Conservation (phyloP, 352 stramenopile genomes). For the Phytophthora nicotianae region DNA sequence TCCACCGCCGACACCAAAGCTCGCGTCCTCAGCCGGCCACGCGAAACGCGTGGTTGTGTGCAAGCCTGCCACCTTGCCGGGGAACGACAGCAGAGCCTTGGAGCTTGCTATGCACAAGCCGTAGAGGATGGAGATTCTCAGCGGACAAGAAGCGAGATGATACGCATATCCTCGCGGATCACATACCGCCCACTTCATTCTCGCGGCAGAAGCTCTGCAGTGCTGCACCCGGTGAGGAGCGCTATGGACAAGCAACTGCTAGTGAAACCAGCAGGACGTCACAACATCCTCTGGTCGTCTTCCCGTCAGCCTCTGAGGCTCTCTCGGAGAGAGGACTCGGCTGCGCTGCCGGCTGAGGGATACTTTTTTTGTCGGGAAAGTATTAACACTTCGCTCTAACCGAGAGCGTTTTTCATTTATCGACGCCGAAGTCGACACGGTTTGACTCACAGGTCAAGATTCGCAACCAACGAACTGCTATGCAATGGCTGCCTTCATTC, state of each 20-base stretch:
- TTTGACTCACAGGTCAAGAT: too few species aligned
- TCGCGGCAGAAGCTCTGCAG: slow-evolving; percentile 14
- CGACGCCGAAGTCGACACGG: too few species aligned
- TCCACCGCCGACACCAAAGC: slow-evolving; percentile 9
- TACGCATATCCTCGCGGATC: slow-evolving; percentile 20
- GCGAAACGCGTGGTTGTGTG: slow-evolving; percentile 10
- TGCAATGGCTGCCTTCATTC: too few species aligned
- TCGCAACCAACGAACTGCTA: too few species aligned
- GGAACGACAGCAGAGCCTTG: slow-evolving; percentile 2
- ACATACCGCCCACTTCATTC: slow-evolving; percentile 22
- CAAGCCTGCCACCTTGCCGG: background rate
- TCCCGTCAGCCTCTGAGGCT: background rate
- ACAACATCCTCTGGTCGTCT: slow-evolving; percentile 6
- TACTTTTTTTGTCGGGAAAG: slow-evolving; percentile 17
- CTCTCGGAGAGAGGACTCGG: background rate
- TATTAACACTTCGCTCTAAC: background rate
- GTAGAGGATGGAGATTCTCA: slow-evolving; percentile 4
- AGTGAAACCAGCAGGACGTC: slow-evolving; percentile 3
- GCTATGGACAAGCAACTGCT: slow-evolving; percentile 3
- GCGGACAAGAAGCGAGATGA: slow-evolving; percentile 14
- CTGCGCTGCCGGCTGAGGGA: slow-evolving; percentile 13
- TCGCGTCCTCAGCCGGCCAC: slow-evolving; percentile 10
- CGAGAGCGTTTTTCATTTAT: slow-evolving; percentile 1
- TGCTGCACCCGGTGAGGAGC: background rate
- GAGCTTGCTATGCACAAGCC: slow-evolving; percentile 7